Evolutionary conservation across 345 rosid genomes (phyloP).

Genomic region (Reutealis trisperma): DNA sequence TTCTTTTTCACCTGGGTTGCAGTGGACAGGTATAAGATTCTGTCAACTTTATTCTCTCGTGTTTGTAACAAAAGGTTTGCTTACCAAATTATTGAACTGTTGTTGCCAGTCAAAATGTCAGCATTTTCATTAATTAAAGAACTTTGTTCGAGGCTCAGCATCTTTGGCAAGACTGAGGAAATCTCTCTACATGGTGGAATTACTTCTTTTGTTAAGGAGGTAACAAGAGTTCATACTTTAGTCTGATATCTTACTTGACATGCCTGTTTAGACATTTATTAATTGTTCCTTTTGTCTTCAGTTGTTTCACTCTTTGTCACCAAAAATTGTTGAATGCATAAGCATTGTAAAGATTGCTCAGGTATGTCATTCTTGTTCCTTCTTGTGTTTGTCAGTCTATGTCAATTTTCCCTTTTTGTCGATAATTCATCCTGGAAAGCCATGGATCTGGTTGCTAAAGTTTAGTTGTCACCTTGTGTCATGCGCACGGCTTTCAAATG

Average conservation of each 20-base stretch:
- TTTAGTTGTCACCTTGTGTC: neutral
- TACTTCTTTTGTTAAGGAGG: constrained; percentile 62
- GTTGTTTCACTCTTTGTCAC: constrained; percentile 58
- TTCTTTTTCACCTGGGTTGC: constrained; percentile 66
- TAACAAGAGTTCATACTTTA: constrained; percentile 30
- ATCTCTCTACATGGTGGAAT: constrained; percentile 32
- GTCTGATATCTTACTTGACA: neutral
- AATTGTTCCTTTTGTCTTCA: constrained; percentile 37
- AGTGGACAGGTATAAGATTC: constrained; percentile 75
- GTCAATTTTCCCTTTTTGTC: neutral
- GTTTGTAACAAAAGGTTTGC: neutral
- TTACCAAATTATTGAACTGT: constrained; percentile 6
- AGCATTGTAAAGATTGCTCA: constrained; percentile 83
- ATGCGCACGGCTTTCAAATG: neutral
- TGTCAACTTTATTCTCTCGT: neutral
- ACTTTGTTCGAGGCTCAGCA: constrained; percentile 64
- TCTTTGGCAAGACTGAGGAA: constrained; percentile 42
- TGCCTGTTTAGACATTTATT: constrained; percentile 13
- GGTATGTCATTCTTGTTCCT: constrained; percentile 44
- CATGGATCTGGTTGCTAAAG: neutral
- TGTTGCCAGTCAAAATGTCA: constrained; percentile 70
- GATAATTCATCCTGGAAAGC: neutral
- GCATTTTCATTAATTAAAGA: constrained; percentile 66
- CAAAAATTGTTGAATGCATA: constrained; percentile 68
- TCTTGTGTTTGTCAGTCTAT: neutral